Conservation (phyloP, 2,329 filamentous ascomycete species). For the Talaromyces sp. region DNA sequence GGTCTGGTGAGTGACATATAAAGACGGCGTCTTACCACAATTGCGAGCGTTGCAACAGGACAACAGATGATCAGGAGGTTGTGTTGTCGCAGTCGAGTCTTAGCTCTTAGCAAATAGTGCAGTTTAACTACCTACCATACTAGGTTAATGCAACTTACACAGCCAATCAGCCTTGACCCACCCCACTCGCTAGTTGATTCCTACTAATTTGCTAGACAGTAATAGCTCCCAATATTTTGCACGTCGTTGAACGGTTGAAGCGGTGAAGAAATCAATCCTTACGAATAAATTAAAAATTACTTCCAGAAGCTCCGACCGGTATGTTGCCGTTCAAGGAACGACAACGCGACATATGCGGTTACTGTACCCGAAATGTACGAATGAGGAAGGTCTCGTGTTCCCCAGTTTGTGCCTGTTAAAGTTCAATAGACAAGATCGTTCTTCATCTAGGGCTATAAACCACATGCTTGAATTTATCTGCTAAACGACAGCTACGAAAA, state of each 20-base stretch:
- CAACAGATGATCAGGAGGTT: neutral
- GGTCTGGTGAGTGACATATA: neutral
- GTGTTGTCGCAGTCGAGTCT: neutral
- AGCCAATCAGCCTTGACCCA: neutral
- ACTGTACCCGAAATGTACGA: neutral
- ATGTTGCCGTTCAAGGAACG: neutral
- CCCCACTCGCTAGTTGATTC: neutral
- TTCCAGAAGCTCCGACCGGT: neutral
- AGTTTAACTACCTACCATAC: neutral
- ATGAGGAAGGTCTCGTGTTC: neutral
- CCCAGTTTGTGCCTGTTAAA: neutral
- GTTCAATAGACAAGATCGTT: constrained; percentile 6
- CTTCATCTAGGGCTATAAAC: neutral
- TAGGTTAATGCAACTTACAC: neutral
- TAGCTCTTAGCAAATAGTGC: neutral
- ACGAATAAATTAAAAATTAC: neutral
- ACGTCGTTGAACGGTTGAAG: neutral
- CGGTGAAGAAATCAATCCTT: neutral
- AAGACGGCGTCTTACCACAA: neutral
- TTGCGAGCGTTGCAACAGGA: neutral
- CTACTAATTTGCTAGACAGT: neutral
- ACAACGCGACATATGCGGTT: neutral
- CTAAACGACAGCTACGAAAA: neutral
- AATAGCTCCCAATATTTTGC: neutral
- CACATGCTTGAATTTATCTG: neutral